Evolutionary conservation across 2,329 filamentous ascomycete species (phyloP).

Genomic region (Stenocarpella maydis): DNA sequence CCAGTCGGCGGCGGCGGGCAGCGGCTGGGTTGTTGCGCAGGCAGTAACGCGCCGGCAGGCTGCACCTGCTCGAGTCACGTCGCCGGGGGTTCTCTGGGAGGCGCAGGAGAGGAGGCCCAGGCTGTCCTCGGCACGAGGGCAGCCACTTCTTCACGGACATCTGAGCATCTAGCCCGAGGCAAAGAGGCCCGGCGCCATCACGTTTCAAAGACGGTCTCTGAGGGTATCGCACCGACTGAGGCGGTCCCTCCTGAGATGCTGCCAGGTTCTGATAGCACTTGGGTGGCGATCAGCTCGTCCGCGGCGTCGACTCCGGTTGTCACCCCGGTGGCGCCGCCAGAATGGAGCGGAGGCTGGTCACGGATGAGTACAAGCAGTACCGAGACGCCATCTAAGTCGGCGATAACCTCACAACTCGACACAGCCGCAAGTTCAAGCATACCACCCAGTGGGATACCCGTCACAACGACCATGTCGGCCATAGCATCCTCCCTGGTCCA

Average conservation of each 20-base stretch:
- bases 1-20: slow-evolving; percentile 36
- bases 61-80: slow-evolving; percentile 37
- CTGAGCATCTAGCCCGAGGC: background rate
- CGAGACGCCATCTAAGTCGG: background rate
- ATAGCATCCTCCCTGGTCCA: background rate
- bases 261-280: background rate
- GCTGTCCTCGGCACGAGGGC: slow-evolving; percentile 36
- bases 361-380: background rate
- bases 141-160: slow-evolving; percentile 31
- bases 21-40: slow-evolving; percentile 38
- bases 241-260: background rate
- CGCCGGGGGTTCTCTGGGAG: slow-evolving; percentile 34
- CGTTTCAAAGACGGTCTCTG: background rate
- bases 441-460: background rate
- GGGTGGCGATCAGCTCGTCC: background rate
- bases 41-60: slow-evolving; percentile 37
- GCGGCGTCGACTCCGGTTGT: background rate
- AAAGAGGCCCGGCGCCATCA: background rate
- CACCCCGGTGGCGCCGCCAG: background rate
- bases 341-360: background rate
- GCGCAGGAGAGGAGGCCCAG: slow-evolving; percentile 34
- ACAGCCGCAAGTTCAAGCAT: background rate
- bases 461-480: slow-evolving; percentile 10
- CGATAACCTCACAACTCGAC: background rate
- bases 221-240: background rate